Base-by-base conservation (phyloP, 1,284 basidiomycete genomes). In the Boletus semigastroideus region DNA sequence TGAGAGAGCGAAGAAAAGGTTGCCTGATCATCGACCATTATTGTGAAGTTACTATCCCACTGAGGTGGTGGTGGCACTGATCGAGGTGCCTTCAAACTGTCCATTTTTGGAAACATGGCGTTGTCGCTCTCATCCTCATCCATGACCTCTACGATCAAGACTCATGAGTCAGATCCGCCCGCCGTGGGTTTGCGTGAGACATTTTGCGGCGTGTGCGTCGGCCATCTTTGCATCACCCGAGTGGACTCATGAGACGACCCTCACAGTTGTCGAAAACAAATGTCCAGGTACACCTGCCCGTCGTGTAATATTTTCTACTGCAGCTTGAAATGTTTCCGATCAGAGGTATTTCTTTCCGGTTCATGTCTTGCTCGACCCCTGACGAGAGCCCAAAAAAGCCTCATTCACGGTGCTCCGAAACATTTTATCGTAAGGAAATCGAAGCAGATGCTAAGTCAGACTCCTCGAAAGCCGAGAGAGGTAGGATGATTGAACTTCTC, bases 231-330 rank as follows among this genome's bases (percentile, higher is more conserved):
- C 27, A 36, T 39, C 41, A 40, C 25, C 28, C 22, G 39, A 39
- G 36, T 10, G 38, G 38, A 44, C 51, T 54, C 20, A 52, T 6
- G 5, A 10, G 43, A 28, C 36, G 53, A 52, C 43, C 46, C 43
- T 54, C 44, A 50, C 56, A 92, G 90, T 65, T 92, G 90, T 72
- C 76, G 76, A 37, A 77, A 84, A 61, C 87, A 90, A 63, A 78
- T 89, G 59, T 80, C 86, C 10, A 83, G 82, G 62, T 93, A 93
- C 66, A 86, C 83, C 0, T 93, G 90, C 58, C 86, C 91, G 27
- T 74, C 74, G 17, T 93, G 91, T 72, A 92, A 92, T 62, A 70
- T 87, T 14, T 79, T 79, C 0, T 92, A 92, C 60, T 93, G 90
- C 70, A 88, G 87, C 16, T 67, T 92, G 37, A 73, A 74, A 13